Conservation (phyloP, 2,329 filamentous ascomycete species). For the Stagonosporopsis tanaceti region DNA sequence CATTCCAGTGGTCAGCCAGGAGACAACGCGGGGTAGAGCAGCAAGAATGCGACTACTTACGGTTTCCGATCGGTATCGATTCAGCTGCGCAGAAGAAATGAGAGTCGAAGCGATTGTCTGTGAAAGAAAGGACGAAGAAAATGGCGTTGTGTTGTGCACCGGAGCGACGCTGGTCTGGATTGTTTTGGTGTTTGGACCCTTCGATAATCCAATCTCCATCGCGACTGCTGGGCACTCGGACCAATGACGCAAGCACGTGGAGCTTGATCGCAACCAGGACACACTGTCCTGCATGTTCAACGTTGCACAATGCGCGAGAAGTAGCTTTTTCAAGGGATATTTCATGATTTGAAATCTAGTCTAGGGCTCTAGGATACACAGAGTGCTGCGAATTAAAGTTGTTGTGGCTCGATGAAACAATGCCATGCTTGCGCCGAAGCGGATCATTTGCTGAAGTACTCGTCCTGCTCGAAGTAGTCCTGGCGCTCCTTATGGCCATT, state of each 20-base stretch:
- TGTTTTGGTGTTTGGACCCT: constrained; percentile 25
- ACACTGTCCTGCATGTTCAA: not conserved
- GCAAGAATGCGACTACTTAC: constrained; percentile 33
- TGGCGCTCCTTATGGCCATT: constrained; percentile 34
- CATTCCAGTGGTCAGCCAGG: constrained; percentile 48
- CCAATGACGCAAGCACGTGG: constrained; percentile 25
- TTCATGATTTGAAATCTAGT: constrained; percentile 22
- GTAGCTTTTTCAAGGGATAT: not conserved
- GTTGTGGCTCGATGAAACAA: constrained; percentile 14
- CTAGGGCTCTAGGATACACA: constrained; percentile 32
- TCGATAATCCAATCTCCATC: constrained; percentile 17
- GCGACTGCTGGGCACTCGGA: constrained; percentile 21
- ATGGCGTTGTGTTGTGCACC: constrained; percentile 13
- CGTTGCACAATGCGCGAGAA: constrained; percentile 6
- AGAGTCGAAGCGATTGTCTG: not conserved
- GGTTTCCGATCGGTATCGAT: not conserved
- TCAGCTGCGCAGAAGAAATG: not conserved
- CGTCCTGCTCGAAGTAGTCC: constrained; percentile 44
- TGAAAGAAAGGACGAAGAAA: constrained; percentile 9
- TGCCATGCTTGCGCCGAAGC: constrained; percentile 1
- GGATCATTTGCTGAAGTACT: constrained; percentile 36
- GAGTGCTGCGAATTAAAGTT: constrained; percentile 17
- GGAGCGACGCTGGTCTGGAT: constrained; percentile 11
- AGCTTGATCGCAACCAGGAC: constrained; percentile 1
- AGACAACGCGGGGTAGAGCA: constrained; percentile 25